Evolutionary conservation across 805 yeast genomes (phyloP).

Genomic region (Ogataea kodamae): DNA sequence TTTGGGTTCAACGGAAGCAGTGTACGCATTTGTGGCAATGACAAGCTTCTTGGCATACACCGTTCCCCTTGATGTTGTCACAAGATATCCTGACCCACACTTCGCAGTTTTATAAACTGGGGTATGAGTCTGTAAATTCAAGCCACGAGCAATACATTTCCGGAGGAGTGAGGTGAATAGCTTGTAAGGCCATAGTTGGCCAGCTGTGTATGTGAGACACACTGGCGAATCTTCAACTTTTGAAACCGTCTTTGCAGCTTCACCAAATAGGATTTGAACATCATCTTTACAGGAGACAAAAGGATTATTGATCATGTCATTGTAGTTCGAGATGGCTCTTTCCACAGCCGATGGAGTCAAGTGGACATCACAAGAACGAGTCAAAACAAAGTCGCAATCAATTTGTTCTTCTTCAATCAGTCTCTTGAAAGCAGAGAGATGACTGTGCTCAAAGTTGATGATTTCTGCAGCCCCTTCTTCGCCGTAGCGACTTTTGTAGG

Average conservation of each 20-base stretch:
- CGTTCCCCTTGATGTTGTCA: constrained; percentile 29
- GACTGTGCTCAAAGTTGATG: constrained; percentile 37
- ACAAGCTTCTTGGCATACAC: constrained; percentile 33
- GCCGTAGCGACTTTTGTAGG: constrained; percentile 22
- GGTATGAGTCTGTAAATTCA: constrained; percentile 41
- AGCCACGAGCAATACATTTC: constrained; percentile 30
- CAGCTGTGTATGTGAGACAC: constrained; percentile 39
- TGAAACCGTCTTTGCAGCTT: constrained; percentile 28
- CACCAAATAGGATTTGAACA: constrained; percentile 33
- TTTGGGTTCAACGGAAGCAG: constrained; percentile 25
- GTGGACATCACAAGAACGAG: constrained; percentile 32
- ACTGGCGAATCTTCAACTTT: constrained; percentile 31
- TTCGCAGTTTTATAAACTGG: constrained; percentile 31
- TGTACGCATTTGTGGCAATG: constrained; percentile 37
- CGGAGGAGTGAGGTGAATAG: constrained; percentile 35
- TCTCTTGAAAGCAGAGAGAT: constrained; percentile 32
- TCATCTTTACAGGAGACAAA: constrained; percentile 29
- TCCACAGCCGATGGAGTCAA: constrained; percentile 12
- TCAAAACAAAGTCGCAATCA: constrained; percentile 32
- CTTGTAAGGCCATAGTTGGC: constrained; percentile 44
- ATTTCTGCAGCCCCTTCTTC: constrained; percentile 34
- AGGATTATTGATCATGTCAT: constrained; percentile 27
- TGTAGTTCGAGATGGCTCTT: constrained; percentile 14
- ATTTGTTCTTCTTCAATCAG: constrained; percentile 33
- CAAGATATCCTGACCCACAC: constrained; percentile 26